Evolutionary conservation across 2,329 filamentous ascomycete genomes (phyloP), one percentile per base, ranked within the genome.

Genomic region (Botrytis pseudocinerea): DNA sequence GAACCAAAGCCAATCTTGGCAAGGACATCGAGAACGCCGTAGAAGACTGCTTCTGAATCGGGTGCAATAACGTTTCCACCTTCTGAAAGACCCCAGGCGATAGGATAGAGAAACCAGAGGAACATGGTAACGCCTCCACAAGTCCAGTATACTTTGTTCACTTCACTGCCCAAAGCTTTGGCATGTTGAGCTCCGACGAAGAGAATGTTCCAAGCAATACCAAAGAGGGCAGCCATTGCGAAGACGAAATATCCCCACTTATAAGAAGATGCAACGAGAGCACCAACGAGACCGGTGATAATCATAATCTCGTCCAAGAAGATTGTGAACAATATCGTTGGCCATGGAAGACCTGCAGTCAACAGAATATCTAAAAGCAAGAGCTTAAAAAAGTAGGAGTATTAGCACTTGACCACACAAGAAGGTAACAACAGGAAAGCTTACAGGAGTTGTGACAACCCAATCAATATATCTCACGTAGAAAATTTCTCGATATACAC

Each of bases 161-260:
- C 83, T 12, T 87, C 85, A 0, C 81, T 78, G 6, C 90, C 89
- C 6, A 91, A 82, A 1, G 81, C 82, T 38, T 82, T 83, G 25
- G 91, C 88, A 76, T 92, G 86, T 3, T 83, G 82, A 66, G 87
- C 87, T 0, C 85, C 88, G 66, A 89, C 86, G 81, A 85, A 85
- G 71, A 84, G 83, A 4, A 93, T 85, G 73, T 89, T 82, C 79
- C 88, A 93, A 57, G 86, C 80, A 69, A 93, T 86, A 80, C 88
- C 90, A 75, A 88, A 82, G 73, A 92, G 86, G 42, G 86, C 84
- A 4, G 83, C 80, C 77, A 81, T 84, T 72, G 86, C 87, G 72
- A 91, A 90, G 16, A 83, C 82, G 80, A 86, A 91, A 82, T 90
- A 93, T 1, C 89, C 89, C 89, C 88, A 92, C 79, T 92, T 93